Evolutionary conservation across 331 rosid species (phyloP).

Genomic region (Rosa hybrid): DNA sequence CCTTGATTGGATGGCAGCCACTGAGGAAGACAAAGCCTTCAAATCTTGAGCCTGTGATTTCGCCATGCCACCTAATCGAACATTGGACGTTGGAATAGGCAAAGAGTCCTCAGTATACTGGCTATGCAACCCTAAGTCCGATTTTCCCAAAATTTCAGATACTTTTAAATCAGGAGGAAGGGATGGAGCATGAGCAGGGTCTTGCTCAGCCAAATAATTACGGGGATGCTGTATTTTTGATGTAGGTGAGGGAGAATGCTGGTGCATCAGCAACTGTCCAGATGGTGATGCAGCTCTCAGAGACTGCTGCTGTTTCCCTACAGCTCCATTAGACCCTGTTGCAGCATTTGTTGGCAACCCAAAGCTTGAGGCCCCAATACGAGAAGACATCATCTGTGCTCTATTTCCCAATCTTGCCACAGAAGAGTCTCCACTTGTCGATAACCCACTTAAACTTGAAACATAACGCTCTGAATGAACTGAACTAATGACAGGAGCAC

Average conservation of each 20-base stretch:
- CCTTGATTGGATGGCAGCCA: slow-evolving; percentile 43
- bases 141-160: slow-evolving; percentile 44
- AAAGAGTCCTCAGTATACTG: slow-evolving; percentile 49
- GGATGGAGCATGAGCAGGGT: slow-evolving; percentile 28
- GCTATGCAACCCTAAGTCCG: slow-evolving; percentile 31
- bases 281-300: slow-evolving; percentile 54
- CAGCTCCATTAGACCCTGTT: slow-evolving; percentile 47
- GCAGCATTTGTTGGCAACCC: slow-evolving; percentile 36
- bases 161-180: slow-evolving; percentile 41
- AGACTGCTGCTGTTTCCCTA: slow-evolving; percentile 43
- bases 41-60: slow-evolving; percentile 53
- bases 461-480: slow-evolving; percentile 51
- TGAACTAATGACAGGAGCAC: slow-evolving; percentile 35
- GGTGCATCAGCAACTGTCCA: slow-evolving; percentile 54
- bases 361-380: slow-evolving; percentile 31
- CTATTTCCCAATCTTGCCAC: slow-evolving; percentile 48
- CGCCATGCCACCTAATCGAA: slow-evolving; percentile 38
- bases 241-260: slow-evolving; percentile 48
- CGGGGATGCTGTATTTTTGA: slow-evolving; percentile 35
- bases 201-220: slow-evolving; percentile 53
- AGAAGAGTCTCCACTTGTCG: slow-evolving; percentile 41
- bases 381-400: slow-evolving; percentile 32
- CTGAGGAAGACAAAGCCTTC: slow-evolving; percentile 45
- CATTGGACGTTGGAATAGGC: slow-evolving; percentile 38
- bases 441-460: slow-evolving; percentile 44